Conservation (phyloP, 768 basidiomycete genomes). For the Dendrothele bispora region DNA sequence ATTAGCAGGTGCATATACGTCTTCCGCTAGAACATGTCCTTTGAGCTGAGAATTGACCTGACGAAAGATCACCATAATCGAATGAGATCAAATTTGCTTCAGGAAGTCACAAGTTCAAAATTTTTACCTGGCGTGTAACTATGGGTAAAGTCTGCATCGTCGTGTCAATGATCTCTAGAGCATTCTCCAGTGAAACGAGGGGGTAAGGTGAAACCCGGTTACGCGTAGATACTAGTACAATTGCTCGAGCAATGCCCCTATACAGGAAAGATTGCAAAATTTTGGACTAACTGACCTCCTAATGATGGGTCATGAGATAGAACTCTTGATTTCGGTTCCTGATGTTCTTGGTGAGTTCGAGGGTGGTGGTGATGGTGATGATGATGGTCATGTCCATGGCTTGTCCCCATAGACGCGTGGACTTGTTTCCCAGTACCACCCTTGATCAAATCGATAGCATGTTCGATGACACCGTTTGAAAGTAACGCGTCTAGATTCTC, state of each 20-base stretch:
- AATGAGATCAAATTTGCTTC: too few species aligned
- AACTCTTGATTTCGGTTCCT: slow-evolving; percentile 54
- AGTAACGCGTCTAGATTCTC: slow-evolving; percentile 73
- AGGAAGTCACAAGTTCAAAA: neutral
- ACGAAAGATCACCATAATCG: slow-evolving; percentile 4
- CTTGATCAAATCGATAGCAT: slow-evolving; percentile 71
- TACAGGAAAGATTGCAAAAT: too few species aligned
- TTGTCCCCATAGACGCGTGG: slow-evolving; percentile 38
- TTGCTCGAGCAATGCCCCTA: too few species aligned
- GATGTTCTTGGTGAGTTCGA: slow-evolving; percentile 37
- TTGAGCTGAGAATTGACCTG: slow-evolving; percentile 62
- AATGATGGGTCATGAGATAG: slow-evolving; percentile 71
- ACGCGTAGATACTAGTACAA: slow-evolving; percentile 63
- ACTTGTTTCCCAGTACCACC: slow-evolving; percentile 65
- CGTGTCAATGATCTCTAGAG: slow-evolving; percentile 54
- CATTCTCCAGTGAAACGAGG: slow-evolving; percentile 63
- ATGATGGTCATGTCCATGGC: slow-evolving; percentile 27
- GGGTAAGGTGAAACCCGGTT: slow-evolving; percentile 79
- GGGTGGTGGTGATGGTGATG: slow-evolving; percentile 33
- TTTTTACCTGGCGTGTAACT: slow-evolving; percentile 43
- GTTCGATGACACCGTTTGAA: slow-evolving; percentile 53
- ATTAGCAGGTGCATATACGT: slow-evolving; percentile 63
- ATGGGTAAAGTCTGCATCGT: slow-evolving; percentile 44
- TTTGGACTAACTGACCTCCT: slow-evolving; percentile 64
- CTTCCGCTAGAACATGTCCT: slow-evolving; percentile 75